Percentiles rank a stretch among this genome's conserved stretches.
Evolutionary conservation across 345 rosid genomes (phyloP).

Genomic region (Melastoma malabathricum): DNA sequence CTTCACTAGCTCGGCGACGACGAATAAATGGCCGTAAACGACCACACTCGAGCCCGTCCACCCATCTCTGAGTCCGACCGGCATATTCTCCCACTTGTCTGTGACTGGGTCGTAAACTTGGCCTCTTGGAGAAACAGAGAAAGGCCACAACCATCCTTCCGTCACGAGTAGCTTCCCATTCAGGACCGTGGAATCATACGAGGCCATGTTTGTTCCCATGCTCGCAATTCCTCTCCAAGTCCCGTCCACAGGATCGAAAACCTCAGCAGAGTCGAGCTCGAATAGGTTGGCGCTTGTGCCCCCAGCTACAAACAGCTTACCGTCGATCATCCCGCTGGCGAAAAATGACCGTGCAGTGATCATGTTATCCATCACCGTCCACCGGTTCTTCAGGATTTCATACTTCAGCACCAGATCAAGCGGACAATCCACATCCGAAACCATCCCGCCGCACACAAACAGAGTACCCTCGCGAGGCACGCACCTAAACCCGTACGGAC

Average conservation of each 20-base stretch:
- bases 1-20: conserved; percentile 57
- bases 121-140: conserved; percentile 44
- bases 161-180: conserved; percentile 38
- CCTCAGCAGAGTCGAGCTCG: conserved; percentile 30
- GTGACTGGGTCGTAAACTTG: conserved; percentile 26
- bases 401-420: conserved; percentile 24
- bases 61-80: conserved; percentile 51
- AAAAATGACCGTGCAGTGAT: conserved; percentile 35
- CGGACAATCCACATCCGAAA: conserved; percentile 22
- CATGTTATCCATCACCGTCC: conserved; percentile 58
- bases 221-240: conserved; percentile 31
- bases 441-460: conserved; percentile 53
- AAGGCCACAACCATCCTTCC: conserved; percentile 88
- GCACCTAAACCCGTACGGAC: conserved; percentile 47
- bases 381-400: conserved; percentile 35
- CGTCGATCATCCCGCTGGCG: conserved; percentile 25
- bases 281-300: conserved; percentile 23
- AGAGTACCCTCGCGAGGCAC: conserved; percentile 47
- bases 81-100: conserved; percentile 55
- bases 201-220: conserved; percentile 24
- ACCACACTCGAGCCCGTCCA: conserved; percentile 61
- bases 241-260: conserved; percentile 32
- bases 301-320: conserved; percentile 49
- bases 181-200: conserved; percentile 61
- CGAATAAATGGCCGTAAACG: conserved; percentile 26